These are phyloP conservation scores for Suhomyces xylopsoci DNA, from an alignment of 805 yeast species.

Conservation along the genomic window DNA sequence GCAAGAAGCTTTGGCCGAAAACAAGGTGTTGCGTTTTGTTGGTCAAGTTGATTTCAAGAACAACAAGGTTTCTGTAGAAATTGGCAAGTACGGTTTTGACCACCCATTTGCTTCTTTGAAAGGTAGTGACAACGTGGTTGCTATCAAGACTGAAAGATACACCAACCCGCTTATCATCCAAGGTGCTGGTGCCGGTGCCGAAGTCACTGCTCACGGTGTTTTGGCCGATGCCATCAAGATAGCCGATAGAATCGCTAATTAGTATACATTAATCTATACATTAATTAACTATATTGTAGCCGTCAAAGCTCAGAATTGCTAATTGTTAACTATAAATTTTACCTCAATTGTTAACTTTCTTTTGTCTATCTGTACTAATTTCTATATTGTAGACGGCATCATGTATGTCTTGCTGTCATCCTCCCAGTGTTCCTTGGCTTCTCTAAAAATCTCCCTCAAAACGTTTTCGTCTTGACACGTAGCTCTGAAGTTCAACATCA, in stretches of 20 bases:
- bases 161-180: constrained; percentile 90
- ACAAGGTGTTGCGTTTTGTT: constrained; percentile 88
- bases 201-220: constrained; percentile 76
- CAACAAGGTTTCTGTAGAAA: constrained; percentile 76
- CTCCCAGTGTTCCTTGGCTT: constrained; percentile 53
- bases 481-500: constrained; percentile 66
- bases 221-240: constrained; percentile 89
- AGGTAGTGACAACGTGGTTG: constrained; percentile 94
- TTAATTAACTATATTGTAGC: not conserved
- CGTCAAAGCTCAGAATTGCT: no score
- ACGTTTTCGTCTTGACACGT: constrained; percentile 53
- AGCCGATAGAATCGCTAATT: constrained; percentile 73
- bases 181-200: constrained; percentile 95
- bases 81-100: constrained; percentile 78
- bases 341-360: no score
- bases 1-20: constrained; percentile 74
- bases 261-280: constrained; percentile 5
- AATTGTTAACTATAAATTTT: no score
- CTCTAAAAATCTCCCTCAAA: constrained; percentile 52
- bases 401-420: constrained; percentile 13
- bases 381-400: constrained; percentile 1
- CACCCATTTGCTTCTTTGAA: constrained; percentile 95
- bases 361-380: no score
- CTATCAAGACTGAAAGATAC: constrained; percentile 89
- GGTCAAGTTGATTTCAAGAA: constrained; percentile 81